These are phyloP conservation scores for Cyberlindnera veronae DNA, from an alignment of 805 yeast species.

Conservation along the genomic window DNA sequence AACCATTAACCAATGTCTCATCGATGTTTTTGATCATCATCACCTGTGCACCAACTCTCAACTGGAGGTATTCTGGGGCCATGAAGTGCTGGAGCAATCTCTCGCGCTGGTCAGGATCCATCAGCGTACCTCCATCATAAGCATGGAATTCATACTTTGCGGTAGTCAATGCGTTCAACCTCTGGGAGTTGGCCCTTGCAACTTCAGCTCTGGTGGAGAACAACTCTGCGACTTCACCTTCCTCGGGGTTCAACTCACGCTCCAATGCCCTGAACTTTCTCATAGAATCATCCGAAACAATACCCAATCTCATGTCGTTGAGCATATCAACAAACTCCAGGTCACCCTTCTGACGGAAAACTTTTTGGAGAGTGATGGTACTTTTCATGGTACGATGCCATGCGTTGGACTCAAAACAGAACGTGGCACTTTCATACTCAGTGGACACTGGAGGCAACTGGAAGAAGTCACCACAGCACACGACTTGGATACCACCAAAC, in stretches of 20 bases:
- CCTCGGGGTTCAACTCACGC: conserved; percentile 53
- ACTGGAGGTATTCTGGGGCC: conserved; percentile 52
- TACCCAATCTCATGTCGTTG: conserved; percentile 69
- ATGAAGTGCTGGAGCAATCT: conserved; percentile 52
- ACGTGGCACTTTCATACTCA: conserved; percentile 33
- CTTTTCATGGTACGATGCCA: conserved; percentile 59
- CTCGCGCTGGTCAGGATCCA: conserved; percentile 40
- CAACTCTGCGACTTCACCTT: conserved; percentile 70
- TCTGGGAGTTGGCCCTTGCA: conserved; percentile 54
- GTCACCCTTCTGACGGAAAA: conserved; percentile 78
- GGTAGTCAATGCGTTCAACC: conserved; percentile 47
- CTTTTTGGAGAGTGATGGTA: conserved; percentile 58
- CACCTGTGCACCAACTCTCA: conserved; percentile 75
- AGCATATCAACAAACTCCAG: conserved; percentile 66
- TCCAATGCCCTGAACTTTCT: conserved; percentile 47
- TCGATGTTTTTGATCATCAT: conserved; percentile 80
- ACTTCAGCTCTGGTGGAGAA: conserved; percentile 73
- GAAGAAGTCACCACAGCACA: conserved; percentile 78
- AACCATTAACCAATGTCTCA: conserved; percentile 71
- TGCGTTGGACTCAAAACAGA: conserved; percentile 62
- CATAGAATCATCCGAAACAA: conserved; percentile 45
- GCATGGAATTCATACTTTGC: conserved; percentile 42
- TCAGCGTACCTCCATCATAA: conserved; percentile 48
- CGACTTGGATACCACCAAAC: conserved; percentile 78
- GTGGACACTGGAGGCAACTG: conserved; percentile 70